Conservation (phyloP, 495 filamentous ascomycete species). For the Aspergillus bridgeri region DNA sequence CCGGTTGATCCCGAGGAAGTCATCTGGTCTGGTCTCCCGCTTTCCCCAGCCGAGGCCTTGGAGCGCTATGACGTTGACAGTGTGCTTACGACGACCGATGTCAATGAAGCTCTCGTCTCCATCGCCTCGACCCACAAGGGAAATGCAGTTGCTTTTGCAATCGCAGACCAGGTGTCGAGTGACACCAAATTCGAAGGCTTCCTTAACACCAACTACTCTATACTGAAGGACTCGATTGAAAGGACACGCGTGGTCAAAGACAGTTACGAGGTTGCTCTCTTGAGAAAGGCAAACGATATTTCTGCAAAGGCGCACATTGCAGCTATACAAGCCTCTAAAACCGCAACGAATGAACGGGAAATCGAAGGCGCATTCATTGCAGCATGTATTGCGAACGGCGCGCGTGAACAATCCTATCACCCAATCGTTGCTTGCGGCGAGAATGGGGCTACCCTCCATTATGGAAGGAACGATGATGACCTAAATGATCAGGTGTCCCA, state of each 20-base stretch:
- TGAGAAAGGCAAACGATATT: conserved; percentile 78
- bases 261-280: conserved; percentile 77
- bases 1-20: conserved; percentile 82
- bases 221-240: conserved; percentile 74
- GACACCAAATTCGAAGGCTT: conserved; percentile 62
- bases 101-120: conserved; percentile 60
- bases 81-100: conserved; percentile 63
- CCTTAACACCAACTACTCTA: conserved; percentile 53
- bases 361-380: conserved; percentile 75
- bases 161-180: conserved; percentile 66
- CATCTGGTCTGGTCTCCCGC: conserved; percentile 92
- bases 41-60: conserved; percentile 69
- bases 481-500: conserved; percentile 40
- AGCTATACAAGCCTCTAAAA: conserved; percentile 61
- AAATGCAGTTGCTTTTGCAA: conserved; percentile 61
- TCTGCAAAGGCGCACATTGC: conserved; percentile 71
- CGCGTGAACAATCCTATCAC: conserved; percentile 77
- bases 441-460: conserved; percentile 82
- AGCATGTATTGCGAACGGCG: conserved; percentile 69
- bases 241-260: conserved; percentile 76
- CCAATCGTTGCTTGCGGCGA: conserved; percentile 76
- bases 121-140: conserved; percentile 40
- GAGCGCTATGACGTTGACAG: conserved; percentile 79
- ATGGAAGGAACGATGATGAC: conserved; percentile 70
- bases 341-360: conserved; percentile 74